Percentiles rank a stretch among this genome's conserved stretches.
Evolutionary conservation across 345 rosid species (phyloP).

Genomic region (Eucalyptus sideroxylon): DNA sequence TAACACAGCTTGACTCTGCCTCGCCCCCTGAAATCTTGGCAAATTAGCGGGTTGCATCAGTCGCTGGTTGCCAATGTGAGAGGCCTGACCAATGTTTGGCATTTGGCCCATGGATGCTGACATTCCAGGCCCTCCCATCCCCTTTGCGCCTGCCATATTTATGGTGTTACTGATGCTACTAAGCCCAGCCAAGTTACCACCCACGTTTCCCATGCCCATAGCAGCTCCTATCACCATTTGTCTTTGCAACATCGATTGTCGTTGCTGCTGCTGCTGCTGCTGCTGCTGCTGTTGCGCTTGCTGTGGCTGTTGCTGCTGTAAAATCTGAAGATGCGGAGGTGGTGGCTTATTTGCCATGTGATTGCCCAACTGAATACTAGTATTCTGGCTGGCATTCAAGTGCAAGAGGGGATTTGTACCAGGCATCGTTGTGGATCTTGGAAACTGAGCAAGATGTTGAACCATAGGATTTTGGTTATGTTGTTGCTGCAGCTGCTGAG

Average conservation of each 20-base stretch:
- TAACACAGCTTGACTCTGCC: constrained; percentile 13
- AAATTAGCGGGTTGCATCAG: too few relatives aligned
- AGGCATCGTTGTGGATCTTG: constrained; percentile 64
- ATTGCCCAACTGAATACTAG: constrained; percentile 48
- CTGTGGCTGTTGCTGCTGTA: constrained; percentile 47
- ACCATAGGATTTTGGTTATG: constrained; percentile 39
- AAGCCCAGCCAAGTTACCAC: constrained; percentile 41
- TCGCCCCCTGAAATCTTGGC: constrained; percentile 20
- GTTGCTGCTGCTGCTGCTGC: background rate
- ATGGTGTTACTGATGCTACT: constrained; percentile 24
- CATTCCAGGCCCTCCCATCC: constrained; percentile 56
- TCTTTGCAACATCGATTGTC: too few relatives aligned
- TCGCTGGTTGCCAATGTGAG: constrained; percentile 4
- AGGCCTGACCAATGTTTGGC: constrained; percentile 30
- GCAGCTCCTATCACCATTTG: constrained; percentile 26
- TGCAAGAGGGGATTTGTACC: constrained; percentile 41
- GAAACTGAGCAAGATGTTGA: constrained; percentile 61
- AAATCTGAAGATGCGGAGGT: constrained; percentile 56
- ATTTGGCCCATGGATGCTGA: constrained; percentile 63
- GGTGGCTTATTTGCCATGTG: constrained; percentile 66
- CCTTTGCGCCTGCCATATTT: constrained; percentile 59
- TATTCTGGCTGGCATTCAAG: constrained; percentile 17
- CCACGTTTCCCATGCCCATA: constrained; percentile 51
- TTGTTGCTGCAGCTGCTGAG: constrained; percentile 19
- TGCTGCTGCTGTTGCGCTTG: constrained; percentile 31